Conservation (phyloP, 2,329 filamentous ascomycete genomes). For the Raffaelea ambrosiae region DNA sequence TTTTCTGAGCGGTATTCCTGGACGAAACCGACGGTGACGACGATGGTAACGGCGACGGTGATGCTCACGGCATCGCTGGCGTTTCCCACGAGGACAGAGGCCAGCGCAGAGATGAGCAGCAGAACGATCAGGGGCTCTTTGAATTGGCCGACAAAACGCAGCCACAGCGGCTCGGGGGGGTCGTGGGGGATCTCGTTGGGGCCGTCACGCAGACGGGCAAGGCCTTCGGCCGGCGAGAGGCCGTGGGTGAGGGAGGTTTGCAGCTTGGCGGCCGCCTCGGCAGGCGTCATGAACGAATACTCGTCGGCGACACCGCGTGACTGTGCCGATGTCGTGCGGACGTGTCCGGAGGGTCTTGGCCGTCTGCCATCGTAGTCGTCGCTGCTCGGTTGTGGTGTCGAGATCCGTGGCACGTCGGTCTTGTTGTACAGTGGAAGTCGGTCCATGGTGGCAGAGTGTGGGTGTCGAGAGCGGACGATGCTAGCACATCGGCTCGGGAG, state of each 20-base stretch:
- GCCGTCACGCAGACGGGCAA: constrained; percentile 70
- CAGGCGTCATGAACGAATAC: constrained; percentile 60
- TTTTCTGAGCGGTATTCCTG: constrained; percentile 98
- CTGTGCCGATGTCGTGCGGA: constrained; percentile 21
- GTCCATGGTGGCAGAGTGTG: constrained; percentile 10
- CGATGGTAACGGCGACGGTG: constrained; percentile 90
- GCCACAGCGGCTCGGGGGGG: constrained; percentile 85
- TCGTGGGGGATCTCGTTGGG: constrained; percentile 94
- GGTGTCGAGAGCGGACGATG: neutral
- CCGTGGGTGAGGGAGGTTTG: constrained; percentile 78
- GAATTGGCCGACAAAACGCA: constrained; percentile 93
- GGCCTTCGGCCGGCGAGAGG: constrained; percentile 71
- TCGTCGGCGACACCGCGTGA: constrained; percentile 45
- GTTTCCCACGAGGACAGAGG: constrained; percentile 87
- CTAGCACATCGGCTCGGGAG: too few species aligned
- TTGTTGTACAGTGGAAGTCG: constrained; percentile 1
- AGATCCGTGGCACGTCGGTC: constrained; percentile 6
- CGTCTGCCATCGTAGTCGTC: constrained; percentile 12
- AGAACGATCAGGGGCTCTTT: constrained; percentile 91
- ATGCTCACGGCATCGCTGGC: constrained; percentile 94
- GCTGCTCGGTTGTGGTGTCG: constrained; percentile 4
- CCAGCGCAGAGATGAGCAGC: constrained; percentile 78
- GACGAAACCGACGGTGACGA: constrained; percentile 90
- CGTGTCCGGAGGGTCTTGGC: constrained; percentile 11
- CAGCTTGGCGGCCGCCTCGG: constrained; percentile 69